Base-by-base conservation (phyloP, 1,284 basidiomycete species). In the Wolfiporia cocos region DNA sequence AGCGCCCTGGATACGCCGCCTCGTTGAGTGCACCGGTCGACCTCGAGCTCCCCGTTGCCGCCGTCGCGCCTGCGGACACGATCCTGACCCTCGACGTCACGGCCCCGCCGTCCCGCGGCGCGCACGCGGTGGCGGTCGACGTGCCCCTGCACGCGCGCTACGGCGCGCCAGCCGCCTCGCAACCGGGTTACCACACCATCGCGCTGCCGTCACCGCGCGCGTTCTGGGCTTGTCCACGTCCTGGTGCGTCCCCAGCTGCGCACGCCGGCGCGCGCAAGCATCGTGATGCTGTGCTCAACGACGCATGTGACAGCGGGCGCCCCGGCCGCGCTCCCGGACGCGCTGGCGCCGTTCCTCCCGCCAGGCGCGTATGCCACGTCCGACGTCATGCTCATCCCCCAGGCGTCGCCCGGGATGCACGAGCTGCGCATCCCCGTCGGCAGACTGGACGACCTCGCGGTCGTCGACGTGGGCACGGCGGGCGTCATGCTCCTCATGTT, bases 121-220 rank as follows among this genome's bases (percentile, higher is more conserved):
- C 31, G 10, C 23, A 52, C 3, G 50, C 49, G 7, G 34, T 59
- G n/a, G 55, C 62, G 20, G 53, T 74, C 14, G 59, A 66, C 28
- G 58, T 77, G 4, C 74, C 76, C 11, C 52, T 77, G 41, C 76
- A 78, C 49, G 53, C 70, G 15, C 70, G 76, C 15, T 78, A 77
- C 48, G 73, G 67, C 5, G 44, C 52, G 18, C 64, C 65, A 11
- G 15, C 35, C 11, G 43, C 39, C 20, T 28, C 38, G 18, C 37
- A 42, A 20, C 22, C 43, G 19, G 43, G 41, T 50, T 58, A 55
- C 47, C 33, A 55, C 49, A 38, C 49, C 39, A 49, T 61, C 51
- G 24, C 48, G 42, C 37, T 73, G 2, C 49, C 51, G 14, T 50
- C 58, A 54, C 73, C 74, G 0, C 46, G 56, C 2, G 67, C 62